phyloP scores from a whole-genome alignment of 805 yeast species.

The Lachancea fermentati region DNA sequence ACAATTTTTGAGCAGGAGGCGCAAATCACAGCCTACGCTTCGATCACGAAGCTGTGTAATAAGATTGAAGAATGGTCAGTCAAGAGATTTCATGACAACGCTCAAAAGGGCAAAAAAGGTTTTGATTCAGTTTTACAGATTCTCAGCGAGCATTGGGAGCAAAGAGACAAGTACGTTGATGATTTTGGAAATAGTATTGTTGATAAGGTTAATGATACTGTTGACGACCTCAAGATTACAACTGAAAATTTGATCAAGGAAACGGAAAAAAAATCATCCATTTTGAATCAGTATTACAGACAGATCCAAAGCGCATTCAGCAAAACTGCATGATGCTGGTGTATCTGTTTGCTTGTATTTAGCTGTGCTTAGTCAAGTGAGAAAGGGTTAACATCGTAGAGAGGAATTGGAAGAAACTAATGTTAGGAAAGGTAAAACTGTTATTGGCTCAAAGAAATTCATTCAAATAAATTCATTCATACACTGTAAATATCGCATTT shows the following conservation, averaged over 20 bases:
- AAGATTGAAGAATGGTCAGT: constrained; percentile 90
- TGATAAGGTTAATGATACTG: constrained; percentile 28
- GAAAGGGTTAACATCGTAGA: no score
- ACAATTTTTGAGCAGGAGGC: constrained; percentile 80
- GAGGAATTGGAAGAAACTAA: background rate
- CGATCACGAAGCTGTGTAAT: constrained; percentile 63
- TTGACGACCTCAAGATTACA: constrained; percentile 24
- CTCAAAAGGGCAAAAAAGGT: constrained; percentile 73
- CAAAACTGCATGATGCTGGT: background rate
- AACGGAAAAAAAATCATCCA: constrained; percentile 20
- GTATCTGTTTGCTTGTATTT: background rate
- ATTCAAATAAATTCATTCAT: no score
- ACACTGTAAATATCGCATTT: no score
- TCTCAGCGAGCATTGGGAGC: constrained; percentile 34
- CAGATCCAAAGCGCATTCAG: constrained; percentile 17
- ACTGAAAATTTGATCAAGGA: constrained; percentile 25
- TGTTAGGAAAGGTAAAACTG: background rate
- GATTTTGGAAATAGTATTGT: constrained; percentile 22
- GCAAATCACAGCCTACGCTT: constrained; percentile 78
- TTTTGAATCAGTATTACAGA: constrained; percentile 13
- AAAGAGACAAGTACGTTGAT: constrained; percentile 26
- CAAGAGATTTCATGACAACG: constrained; percentile 83
- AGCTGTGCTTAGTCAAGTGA: background rate
- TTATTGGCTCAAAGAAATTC: background rate
- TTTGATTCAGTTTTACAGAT: constrained; percentile 71